These are phyloP conservation scores for Letharia lupina DNA, from an alignment of 495 filamentous ascomycete species.

Conservation along the genomic window DNA sequence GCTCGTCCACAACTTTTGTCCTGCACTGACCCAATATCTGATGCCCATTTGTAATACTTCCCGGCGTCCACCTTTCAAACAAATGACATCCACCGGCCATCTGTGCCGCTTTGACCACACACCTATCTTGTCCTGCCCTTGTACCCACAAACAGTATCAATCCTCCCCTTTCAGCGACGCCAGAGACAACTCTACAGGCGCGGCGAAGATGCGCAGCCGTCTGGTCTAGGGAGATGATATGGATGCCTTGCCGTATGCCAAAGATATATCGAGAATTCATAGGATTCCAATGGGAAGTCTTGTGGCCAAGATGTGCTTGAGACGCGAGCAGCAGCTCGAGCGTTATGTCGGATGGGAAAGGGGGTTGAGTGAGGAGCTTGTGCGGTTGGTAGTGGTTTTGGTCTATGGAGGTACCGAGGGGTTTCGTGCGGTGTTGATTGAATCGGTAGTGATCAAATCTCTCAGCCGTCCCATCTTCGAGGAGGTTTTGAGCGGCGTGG, in stretches of 20 bases:
- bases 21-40: slow-evolving; percentile 64
- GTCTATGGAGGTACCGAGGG: slow-evolving; percentile 46
- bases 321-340: slow-evolving; percentile 88
- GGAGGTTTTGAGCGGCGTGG: slow-evolving; percentile 16
- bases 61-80: slow-evolving; percentile 90
- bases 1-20: slow-evolving; percentile 60
- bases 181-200: slow-evolving; percentile 80
- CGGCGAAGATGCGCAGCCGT: slow-evolving; percentile 83
- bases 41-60: slow-evolving; percentile 85
- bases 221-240: slow-evolving; percentile 85
- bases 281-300: slow-evolving; percentile 90
- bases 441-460: slow-evolving; percentile 7
- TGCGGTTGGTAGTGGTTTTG: slow-evolving; percentile 57
- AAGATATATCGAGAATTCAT: slow-evolving; percentile 92
- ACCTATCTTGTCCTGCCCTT: slow-evolving; percentile 63
- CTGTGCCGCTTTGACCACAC: slow-evolving; percentile 72
- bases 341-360: slow-evolving; percentile 66
- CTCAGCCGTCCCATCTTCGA: slow-evolving; percentile 16
- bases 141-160: slow-evolving; percentile 88
- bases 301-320: slow-evolving; percentile 85
- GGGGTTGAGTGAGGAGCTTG: slow-evolving; percentile 59
- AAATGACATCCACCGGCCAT: slow-evolving; percentile 75
- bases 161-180: slow-evolving; percentile 74
- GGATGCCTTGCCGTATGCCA: slow-evolving; percentile 79
- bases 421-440: slow-evolving; percentile 24